These are phyloP conservation scores for Spathaspora passalidarum DNA, from an alignment of 805 yeast species.

Conservation along the genomic window DNA sequence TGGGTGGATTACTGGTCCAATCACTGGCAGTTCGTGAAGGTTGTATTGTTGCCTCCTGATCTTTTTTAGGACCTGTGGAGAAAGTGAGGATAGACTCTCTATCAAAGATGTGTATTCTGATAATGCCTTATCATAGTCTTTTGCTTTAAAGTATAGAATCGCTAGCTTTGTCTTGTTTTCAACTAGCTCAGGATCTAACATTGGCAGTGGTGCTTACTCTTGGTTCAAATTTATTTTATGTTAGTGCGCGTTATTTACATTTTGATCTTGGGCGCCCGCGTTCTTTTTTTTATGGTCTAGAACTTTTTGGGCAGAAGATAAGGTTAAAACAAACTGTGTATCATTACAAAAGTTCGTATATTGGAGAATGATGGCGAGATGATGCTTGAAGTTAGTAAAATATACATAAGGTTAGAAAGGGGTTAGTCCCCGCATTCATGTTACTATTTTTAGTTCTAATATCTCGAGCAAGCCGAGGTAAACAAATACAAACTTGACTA, in stretches of 20 bases:
- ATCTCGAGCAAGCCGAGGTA: no score
- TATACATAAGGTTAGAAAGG: no score
- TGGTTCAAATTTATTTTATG: conserved; percentile 13
- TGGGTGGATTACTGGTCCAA: conserved; percentile 34
- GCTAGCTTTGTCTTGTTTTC: conserved; percentile 28
- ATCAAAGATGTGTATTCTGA: conserved; percentile 24
- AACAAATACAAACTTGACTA: no score
- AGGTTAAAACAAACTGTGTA: no score
- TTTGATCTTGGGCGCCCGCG: background rate
- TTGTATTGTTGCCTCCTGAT: conserved; percentile 18
- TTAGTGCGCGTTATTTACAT: background rate
- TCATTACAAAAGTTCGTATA: no score
- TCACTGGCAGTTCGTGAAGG: conserved; percentile 22
- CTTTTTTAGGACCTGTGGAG: conserved; percentile 13
- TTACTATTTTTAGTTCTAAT: no score
- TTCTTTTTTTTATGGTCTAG: background rate
- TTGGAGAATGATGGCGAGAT: no score
- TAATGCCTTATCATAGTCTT: conserved; percentile 27
- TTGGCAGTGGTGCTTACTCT: background rate
- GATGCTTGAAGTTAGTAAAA: no score
- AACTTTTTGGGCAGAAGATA: background rate
- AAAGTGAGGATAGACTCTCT: conserved; percentile 13
- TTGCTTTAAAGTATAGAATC: conserved; percentile 28
- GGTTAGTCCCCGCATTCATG: no score
- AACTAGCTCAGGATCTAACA: conserved; percentile 15